Evolutionary conservation across 805 yeast species (phyloP), one percentile per base, ranked within the genome.

Genomic region (Clavispora carvajalis): DNA sequence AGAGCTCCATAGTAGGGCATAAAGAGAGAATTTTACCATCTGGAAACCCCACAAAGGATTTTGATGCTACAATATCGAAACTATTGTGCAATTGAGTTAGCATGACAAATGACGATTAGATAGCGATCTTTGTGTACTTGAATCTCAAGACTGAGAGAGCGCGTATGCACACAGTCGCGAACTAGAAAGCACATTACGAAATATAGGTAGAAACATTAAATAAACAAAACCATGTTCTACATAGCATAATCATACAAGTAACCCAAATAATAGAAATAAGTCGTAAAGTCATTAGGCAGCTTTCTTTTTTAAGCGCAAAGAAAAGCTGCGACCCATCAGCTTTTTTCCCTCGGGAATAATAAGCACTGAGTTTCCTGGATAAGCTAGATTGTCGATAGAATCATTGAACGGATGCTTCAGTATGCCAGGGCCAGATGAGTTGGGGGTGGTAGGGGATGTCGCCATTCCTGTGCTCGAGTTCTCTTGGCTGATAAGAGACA

Each of bases 1-100:
- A 46, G 23, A 77, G 63, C 46, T 75, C 75, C 68, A 77, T 71
- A 8, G 71, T 61, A 2, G 82, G 82, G 51, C 80, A 76, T 69
- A 74, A 70, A 30, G 64, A 60, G 36, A 68, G 45, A 43, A 64
- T 54, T 39, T 59, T 62, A 1, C 71, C 71, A 43, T 68, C 73
- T 28, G 65, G 52, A 29, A 55, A 46, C 4, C 60, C 62, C 35
- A 38, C 42, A 34, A 36, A 49, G 23, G 39, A 46, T 23, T 48
- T 47, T 17, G 40, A 22, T 13, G 52, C 44, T 13, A 46, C 39
- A 19, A 28, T 28, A 9, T 16, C n/a, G 16, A 28, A 28, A 28
- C 9, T 3, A 7, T 28, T 19, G 16, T 28, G 12, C 15, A 5
- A 19, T 8, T 8, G 31, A 4, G 18, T 15, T 15, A 19, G 9